Base-by-base conservation (phyloP, 2,329 filamentous ascomycete species). In the Apiospora sp. region DNA sequence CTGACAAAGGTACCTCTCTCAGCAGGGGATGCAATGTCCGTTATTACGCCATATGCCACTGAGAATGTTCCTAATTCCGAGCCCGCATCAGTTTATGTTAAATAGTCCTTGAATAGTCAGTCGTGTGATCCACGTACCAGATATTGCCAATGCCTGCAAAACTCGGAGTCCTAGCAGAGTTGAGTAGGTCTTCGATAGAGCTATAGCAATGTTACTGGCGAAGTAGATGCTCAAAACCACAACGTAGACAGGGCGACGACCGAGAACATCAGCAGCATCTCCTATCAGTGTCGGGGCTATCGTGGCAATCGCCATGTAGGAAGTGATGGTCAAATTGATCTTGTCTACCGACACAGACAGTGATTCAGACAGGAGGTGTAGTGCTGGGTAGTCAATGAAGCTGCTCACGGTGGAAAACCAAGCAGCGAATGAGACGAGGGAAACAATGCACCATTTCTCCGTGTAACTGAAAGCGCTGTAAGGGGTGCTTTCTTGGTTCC, bases 311-410 rank as follows among this genome's bases (percentile, higher is more conserved):
- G 75, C 74, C 16, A 75, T 73, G 49, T 75, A 76, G 0, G 74
- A 61, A 1, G 74, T 76, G 16, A 77, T 72, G 3, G 75, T 77
- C 22, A 75, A 69, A 16, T 77, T 75, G 48, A 75, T 74, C n/a
- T 27, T 68, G 41, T 70, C 73, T 14, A 72, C 67, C 3, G 61
- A 72, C 1, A 72, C 71, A 30, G 54, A 49, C 3, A 76, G 69
- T 43, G 73, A 73, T 1, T 49, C 14, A 1, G 73, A 54, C 7
- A 74, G 48, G 2, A 54, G 48, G 1, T 71, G 71, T 12, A 75
- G 68, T 1, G 74, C 74, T 3, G 74, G 75, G 48, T 74, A 75
- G 24, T 75, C 74, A n/a, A 75, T 74, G 70, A 76, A 70, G 61
- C 67, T 69, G 71, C 71, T 71, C n/a, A 72, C 19, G 24, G 72